phyloP scores from a whole-genome alignment of 805 yeast genomes.

The Cyberlindnera mycetangii region DNA sequence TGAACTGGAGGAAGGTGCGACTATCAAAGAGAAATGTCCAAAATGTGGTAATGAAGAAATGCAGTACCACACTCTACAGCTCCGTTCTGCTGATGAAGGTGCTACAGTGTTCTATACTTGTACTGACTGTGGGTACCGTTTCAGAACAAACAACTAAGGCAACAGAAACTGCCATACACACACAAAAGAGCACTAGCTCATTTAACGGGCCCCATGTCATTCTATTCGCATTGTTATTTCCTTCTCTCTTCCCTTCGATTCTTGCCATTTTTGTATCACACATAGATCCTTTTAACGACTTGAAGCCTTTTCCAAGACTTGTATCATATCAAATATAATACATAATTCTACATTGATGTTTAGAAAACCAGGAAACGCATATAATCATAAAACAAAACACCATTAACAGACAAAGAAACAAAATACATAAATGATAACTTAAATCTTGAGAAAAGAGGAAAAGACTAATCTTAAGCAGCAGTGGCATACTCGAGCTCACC shows the following conservation, averaged over 20 bases:
- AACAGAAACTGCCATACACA: background rate
- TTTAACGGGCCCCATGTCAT: slow-evolving; percentile 10
- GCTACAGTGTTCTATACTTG: slow-evolving; percentile 98
- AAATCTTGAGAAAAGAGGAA: no score
- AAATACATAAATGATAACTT: slow-evolving; percentile 1
- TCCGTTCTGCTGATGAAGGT: slow-evolving; percentile 99
- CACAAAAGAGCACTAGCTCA: background rate
- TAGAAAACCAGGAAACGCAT: no score
- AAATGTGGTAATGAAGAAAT: slow-evolving; percentile 97
- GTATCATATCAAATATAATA: slow-evolving; percentile 1
- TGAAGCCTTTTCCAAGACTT: background rate
- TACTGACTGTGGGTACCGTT: slow-evolving; percentile 86
- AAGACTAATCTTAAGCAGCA: slow-evolving; percentile 21
- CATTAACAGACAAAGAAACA: slow-evolving; percentile 4
- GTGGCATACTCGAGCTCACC: slow-evolving; percentile 70
- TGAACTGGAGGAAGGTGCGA: slow-evolving; percentile 92
- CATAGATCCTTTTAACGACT: background rate
- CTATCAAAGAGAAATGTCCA: slow-evolving; percentile 97
- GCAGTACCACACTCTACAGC: slow-evolving; percentile 95
- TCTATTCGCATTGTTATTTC: slow-evolving; percentile 1
- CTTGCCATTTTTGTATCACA: background rate
- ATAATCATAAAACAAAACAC: slow-evolving; percentile 6
- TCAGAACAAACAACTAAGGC: slow-evolving; percentile 82
- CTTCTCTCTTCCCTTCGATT: background rate
- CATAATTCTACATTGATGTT: slow-evolving; percentile 4